Evolutionary conservation across 495 filamentous ascomycete genomes (phyloP).

Genomic region (Tetracladium setigerum): DNA sequence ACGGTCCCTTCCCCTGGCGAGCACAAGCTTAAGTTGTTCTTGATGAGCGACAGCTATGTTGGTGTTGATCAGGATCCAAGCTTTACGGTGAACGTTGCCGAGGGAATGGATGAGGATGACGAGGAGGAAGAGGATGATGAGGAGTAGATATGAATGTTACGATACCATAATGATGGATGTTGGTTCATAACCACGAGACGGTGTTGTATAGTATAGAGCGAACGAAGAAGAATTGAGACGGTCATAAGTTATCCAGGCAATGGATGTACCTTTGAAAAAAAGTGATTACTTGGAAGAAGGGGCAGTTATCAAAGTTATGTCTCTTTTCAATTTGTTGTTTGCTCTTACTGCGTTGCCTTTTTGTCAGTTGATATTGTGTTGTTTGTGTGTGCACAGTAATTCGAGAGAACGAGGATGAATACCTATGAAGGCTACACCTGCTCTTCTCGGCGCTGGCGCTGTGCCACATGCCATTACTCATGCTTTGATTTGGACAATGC

Average conservation of each 20-base stretch:
- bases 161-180: background rate
- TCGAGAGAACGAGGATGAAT: too few relatives aligned
- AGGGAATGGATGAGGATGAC: slow-evolving; percentile 93
- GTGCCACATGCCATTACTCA: too few relatives aligned
- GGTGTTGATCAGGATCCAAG: slow-evolving; percentile 94
- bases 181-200: background rate
- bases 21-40: slow-evolving; percentile 81
- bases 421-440: too few relatives aligned
- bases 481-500: too few relatives aligned
- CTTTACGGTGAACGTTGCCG: slow-evolving; percentile 76
- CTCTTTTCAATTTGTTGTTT: too few relatives aligned
- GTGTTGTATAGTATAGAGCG: slow-evolving; percentile 22
- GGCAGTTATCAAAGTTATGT: too few relatives aligned
- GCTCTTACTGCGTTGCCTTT: too few relatives aligned
- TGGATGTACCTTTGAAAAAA: too few relatives aligned
- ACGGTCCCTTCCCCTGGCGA: slow-evolving; percentile 77
- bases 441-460: too few relatives aligned
- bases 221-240: slow-evolving; percentile 16
- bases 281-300: too few relatives aligned
- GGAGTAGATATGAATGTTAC: slow-evolving; percentile 11
- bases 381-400: too few relatives aligned
- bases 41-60: slow-evolving; percentile 97
- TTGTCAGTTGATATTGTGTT: too few relatives aligned
- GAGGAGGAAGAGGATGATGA: slow-evolving; percentile 53
- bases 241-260: slow-evolving; percentile 2